Base-by-base conservation (phyloP, 192 early-diverging fungal species). In the Coemansia guatemalensis region DNA sequence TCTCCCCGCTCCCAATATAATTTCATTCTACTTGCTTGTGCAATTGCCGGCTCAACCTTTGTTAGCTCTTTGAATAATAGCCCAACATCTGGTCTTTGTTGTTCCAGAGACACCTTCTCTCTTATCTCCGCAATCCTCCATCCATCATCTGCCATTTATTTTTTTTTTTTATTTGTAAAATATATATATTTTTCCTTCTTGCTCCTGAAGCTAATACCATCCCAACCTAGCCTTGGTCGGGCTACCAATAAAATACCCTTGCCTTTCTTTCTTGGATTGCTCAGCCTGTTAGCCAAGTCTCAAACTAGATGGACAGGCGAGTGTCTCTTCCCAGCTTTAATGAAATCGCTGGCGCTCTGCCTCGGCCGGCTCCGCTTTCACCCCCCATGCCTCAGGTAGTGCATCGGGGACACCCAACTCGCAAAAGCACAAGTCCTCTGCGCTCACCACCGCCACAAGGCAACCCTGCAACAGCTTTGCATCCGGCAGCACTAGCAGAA, bases 261-360 rank as follows among this genome's bases (percentile, higher is more conserved):
- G 18, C 11, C 33, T 35, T 32, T 24, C 18, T 7, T 24, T 56
- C 14, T 26, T 33, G 21, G 27, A 33, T 33, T n/a, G 8, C 20
- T 21, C 27, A 29, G 55, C 30, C 29, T 32, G 6, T 21, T 3
- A 35, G 18, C 27, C 27, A 33, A 29, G 30, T 32, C 33, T 56
- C n/a, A 6, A 9, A 11, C 6, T 20, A 32, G 6, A 75, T 75
- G 73, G 68, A 74, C 53, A 65, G 76, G 53, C 65, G 71, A 22
- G 57, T 80, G 53, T 74, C 71, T 23, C 72, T 80, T 21, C 77
- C 77, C 18, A 64, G 72, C 52, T 74, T 80, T 56, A 58, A 64
- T 49, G 72, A 80, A 62, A 74, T 80, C 53, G 64, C 77, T 17
- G 52, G 68, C n/a, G 57, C 64, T 9, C 55, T 80, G 29, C 77